A percentile compares a stretch with the other conserved stretches of the same genome.
phyloP scores from a whole-genome alignment of 2,329 filamentous ascomycete species.

The Scytalidium sp. region DNA sequence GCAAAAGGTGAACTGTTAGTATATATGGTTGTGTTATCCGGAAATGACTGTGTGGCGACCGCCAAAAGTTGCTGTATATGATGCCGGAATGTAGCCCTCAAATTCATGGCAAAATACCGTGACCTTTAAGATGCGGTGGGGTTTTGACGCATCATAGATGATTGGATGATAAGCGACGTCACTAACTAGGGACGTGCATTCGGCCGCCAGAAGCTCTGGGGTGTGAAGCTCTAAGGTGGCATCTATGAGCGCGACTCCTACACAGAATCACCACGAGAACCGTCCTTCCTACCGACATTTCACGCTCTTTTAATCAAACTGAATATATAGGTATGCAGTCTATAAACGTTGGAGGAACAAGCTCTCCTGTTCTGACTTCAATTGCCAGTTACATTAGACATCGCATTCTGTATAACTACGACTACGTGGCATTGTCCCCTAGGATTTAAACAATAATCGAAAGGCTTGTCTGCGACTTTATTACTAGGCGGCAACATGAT shows the following conservation, averaged over 20 bases:
- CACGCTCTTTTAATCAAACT: neutral
- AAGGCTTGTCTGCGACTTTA: neutral
- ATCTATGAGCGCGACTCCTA: conserved; percentile 6
- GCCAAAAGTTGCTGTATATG: conserved; percentile 8
- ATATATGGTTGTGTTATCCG: conserved; percentile 3
- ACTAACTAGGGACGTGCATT: conserved; percentile 6
- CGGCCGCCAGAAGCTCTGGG: conserved; percentile 2
- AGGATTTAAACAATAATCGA: neutral
- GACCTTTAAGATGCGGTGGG: conserved; percentile 15
- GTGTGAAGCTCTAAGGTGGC: conserved; percentile 30
- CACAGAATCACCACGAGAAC: neutral
- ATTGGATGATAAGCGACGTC: conserved; percentile 22
- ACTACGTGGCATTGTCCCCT: neutral
- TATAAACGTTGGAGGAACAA: neutral
- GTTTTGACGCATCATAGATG: neutral
- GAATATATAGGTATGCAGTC: neutral
- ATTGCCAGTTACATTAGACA: neutral
- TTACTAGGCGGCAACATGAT: conserved; percentile 68
- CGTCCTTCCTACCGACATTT: neutral
- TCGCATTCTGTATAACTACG: neutral
- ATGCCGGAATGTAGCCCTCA: conserved; percentile 7
- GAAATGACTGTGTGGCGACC: conserved; percentile 25
- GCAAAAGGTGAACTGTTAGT: neutral
- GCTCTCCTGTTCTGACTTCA: neutral
- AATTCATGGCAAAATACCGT: conserved; percentile 11